Percentiles rank a stretch among this genome's conserved stretches.
Evolutionary conservation across 2,329 filamentous ascomycete species (phyloP).

Genomic region (Ophiostoma populinum): DNA sequence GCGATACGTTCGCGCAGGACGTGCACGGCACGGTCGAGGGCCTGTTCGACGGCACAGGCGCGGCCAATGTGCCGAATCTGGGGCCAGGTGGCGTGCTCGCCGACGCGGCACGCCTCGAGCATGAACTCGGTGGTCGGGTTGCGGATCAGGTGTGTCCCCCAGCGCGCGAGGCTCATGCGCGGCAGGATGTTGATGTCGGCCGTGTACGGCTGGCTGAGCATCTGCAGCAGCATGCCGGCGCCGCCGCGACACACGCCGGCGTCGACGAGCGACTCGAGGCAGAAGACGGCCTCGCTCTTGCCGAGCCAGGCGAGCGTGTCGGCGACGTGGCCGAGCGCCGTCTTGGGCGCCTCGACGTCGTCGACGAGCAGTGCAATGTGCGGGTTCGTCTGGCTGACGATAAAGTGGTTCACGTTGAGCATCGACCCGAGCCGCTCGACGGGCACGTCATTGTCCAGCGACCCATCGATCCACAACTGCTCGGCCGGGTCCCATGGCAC

Average conservation of each 20-base stretch:
- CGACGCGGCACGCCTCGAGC: slow-evolving; percentile 55
- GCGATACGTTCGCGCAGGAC: slow-evolving; percentile 48
- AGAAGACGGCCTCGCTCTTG: slow-evolving; percentile 63
- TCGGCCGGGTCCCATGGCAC: slow-evolving; percentile 74
- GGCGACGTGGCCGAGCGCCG: slow-evolving; percentile 30
- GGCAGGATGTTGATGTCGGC: slow-evolving; percentile 74
- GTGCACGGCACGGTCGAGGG: slow-evolving; percentile 60
- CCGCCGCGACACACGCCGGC: slow-evolving; percentile 65
- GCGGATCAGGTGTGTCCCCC: slow-evolving; percentile 48
- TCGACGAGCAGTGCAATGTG: slow-evolving; percentile 77
- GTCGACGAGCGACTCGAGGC: slow-evolving; percentile 65
- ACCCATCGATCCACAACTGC: slow-evolving; percentile 83
- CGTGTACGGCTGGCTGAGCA: slow-evolving; percentile 80
- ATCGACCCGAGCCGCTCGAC: slow-evolving; percentile 82
- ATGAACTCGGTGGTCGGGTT: slow-evolving; percentile 84
- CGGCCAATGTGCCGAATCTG: slow-evolving; percentile 73
- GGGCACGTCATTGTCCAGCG: slow-evolving; percentile 83
- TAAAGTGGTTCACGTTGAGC: slow-evolving; percentile 98
- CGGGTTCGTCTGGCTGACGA: slow-evolving; percentile 91
- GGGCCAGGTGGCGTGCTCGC: slow-evolving; percentile 83
- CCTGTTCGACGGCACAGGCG: slow-evolving; percentile 74
- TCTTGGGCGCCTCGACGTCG: slow-evolving; percentile 39
- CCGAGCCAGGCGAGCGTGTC: slow-evolving; percentile 53
- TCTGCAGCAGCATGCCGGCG: slow-evolving; percentile 59
- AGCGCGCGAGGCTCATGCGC: slow-evolving; percentile 12